phyloP scores from a whole-genome alignment of 192 early-diverging fungal species.

The Oehlia diaphana region DNA sequence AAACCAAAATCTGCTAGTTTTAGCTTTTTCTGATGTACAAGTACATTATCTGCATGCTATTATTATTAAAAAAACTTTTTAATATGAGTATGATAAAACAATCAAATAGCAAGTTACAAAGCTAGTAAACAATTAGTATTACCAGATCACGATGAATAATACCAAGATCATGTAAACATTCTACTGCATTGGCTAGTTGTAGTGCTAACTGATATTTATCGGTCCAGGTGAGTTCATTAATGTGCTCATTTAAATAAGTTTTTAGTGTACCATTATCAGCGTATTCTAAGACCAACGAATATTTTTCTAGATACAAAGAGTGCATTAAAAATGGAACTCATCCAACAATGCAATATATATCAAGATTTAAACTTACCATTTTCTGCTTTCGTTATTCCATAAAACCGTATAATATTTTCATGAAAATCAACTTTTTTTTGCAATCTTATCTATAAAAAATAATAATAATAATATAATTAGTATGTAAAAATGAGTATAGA shows the following conservation, averaged over 20 bases:
- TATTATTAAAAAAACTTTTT: too few species aligned
- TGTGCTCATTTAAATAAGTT: background rate
- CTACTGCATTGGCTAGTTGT: background rate
- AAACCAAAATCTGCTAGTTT: background rate
- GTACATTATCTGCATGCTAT: background rate
- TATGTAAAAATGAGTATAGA: too few species aligned
- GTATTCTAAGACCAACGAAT: background rate
- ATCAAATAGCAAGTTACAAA: too few species aligned
- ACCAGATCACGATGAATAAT: background rate
- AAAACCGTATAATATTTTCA: too few species aligned
- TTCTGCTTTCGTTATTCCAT: too few species aligned
- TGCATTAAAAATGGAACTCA: too few species aligned
- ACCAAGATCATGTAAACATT: background rate
- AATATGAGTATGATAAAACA: too few species aligned
- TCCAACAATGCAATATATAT: too few species aligned
- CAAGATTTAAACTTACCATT: too few species aligned
- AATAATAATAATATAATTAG: too few species aligned
- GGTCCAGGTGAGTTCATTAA: background rate
- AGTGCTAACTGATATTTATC: background rate
- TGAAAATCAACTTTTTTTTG: too few species aligned
- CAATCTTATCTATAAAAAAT: too few species aligned
- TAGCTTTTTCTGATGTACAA: background rate
- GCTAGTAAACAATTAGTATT: background rate
- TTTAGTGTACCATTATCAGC: background rate
- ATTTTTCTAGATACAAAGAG: background rate